phyloP scores from a whole-genome alignment of 192 early-diverging fungal species.

The Backusella macrospora region DNA sequence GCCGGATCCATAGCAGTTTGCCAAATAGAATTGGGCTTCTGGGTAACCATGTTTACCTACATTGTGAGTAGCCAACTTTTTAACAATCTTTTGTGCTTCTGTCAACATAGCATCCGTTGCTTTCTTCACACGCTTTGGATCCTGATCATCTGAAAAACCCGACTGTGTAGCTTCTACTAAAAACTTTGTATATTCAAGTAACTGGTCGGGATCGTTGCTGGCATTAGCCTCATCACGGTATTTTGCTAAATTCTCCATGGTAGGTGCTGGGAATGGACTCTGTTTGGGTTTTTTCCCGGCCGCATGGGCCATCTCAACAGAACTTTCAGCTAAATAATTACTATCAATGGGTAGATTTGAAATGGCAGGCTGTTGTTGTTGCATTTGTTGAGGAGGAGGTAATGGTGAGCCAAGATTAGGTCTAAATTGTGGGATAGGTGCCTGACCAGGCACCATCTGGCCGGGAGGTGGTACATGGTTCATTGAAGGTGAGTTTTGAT shows the following conservation, averaged over 20 bases:
- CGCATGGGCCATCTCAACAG: conserved; percentile 20
- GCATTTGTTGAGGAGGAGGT: not conserved
- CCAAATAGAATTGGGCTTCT: conserved; percentile 94
- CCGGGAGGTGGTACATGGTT: conserved; percentile 7
- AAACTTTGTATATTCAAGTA: conserved; percentile 88
- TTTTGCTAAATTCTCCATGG: conserved; percentile 41
- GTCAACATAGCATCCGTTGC: conserved; percentile 70
- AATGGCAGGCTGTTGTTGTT: not conserved
- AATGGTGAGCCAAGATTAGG: too few relatives aligned
- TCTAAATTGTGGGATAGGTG: not conserved
- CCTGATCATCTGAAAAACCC: conserved; percentile 63
- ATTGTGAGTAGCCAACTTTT: conserved; percentile 80
- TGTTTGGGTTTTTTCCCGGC: conserved; percentile 21
- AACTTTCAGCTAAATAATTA: conserved; percentile 32
- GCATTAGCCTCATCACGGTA: conserved; percentile 53
- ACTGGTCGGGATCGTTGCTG: conserved; percentile 71
- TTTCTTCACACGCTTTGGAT: conserved; percentile 68
- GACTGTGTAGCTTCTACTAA: conserved; percentile 75
- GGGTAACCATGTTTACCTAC: conserved; percentile 76
- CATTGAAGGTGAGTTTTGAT: not conserved
- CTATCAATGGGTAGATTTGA: conserved; percentile 6
- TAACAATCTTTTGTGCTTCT: conserved; percentile 90
- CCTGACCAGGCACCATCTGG: not conserved
- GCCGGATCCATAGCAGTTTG: conserved; percentile 88
- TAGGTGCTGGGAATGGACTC: conserved; percentile 40